Evolutionary conservation across 2,329 filamentous ascomycete genomes (phyloP), one percentile per base, ranked within the genome.

Genomic region (Bipolaris victoriae): DNA sequence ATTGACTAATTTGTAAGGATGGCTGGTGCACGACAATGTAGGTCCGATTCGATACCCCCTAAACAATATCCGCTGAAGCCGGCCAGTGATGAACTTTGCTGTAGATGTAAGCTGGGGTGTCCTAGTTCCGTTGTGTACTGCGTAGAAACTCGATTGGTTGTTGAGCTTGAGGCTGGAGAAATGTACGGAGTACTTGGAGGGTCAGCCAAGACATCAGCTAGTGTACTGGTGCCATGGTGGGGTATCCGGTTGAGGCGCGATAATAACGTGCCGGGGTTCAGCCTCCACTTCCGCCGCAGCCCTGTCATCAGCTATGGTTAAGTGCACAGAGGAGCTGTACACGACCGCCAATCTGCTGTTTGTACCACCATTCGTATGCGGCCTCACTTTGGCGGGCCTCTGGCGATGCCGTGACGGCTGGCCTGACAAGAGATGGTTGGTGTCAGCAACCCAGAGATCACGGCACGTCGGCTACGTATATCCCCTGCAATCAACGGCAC

Each of bases 11-110:
- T 54, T 10, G 49, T 41, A 54, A 60, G 49, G 56, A 65, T 45
- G 51, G 52, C 52, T 61, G 56, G 58, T 52, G 56, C 56, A 61
- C 60, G 60, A 51, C 37, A 45, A 54, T 48, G 26, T 50, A 55
- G 51, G 54, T 37, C 49, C 53, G 44, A 50, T 49, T 22, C 33
- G 35, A 20, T 6, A 22, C 41, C 20, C 22, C 52, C 26, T 13
- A 13, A 22, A 37, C 9, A 37, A 55, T 35, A 11, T 50, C 44
- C 35, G 31, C 24, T 36, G 24, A 10, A 22, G 15, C 18, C 33
- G 48, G 36, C 29, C 36, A 10, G 15, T 39, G 24, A 33, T 35
- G 22, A n/a, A 39, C 11, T 29, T n/a, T 11, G 35, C 15, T 52
- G 15, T 40, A 26, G 11, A 35, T 20, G 24, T 37, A 54, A 10